These are phyloP conservation scores for Ascochyta lentis DNA, from an alignment of 2,329 filamentous ascomycete species.

Conservation along the genomic window DNA sequence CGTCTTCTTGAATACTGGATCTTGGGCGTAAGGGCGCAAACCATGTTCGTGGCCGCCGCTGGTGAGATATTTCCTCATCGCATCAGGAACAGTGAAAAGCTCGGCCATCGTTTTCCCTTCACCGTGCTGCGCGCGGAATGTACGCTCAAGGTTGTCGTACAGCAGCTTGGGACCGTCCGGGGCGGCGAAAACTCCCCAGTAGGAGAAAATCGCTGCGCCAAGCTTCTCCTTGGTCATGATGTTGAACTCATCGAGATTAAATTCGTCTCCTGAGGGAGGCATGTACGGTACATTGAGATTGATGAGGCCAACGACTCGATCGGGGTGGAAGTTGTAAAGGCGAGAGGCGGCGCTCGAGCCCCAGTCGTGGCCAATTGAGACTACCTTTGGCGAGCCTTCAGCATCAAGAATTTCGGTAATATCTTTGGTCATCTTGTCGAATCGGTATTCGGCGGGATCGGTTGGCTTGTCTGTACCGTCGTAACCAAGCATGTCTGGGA, in stretches of 20 bases:
- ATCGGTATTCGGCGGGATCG: conserved; percentile 31
- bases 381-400: conserved; percentile 30
- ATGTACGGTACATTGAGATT: conserved; percentile 55
- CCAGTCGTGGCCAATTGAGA: conserved; percentile 61
- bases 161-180: conserved; percentile 51
- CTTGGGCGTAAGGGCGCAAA: conserved; percentile 45
- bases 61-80: conserved; percentile 40
- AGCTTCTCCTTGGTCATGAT: conserved; percentile 38
- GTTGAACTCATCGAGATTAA: conserved; percentile 50
- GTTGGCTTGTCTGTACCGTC: conserved; percentile 46
- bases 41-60: conserved; percentile 5
- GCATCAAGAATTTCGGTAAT: conserved; percentile 36
- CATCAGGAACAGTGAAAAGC: conserved; percentile 48
- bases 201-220: conserved; percentile 51
- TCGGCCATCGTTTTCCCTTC: conserved; percentile 42
- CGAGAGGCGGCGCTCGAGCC: conserved; percentile 52
- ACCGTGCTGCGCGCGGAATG: conserved; percentile 47
- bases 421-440: conserved; percentile 32
- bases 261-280: conserved; percentile 41
- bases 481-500: conserved; percentile 50
- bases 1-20: conserved; percentile 36
- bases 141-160: conserved; percentile 47
- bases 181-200: conserved; percentile 57
- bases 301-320: conserved; percentile 52
- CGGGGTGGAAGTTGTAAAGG: conserved; percentile 52